phyloP scores from a whole-genome alignment of 75 land plant species.

The Cupressus sempervirens region DNA sequence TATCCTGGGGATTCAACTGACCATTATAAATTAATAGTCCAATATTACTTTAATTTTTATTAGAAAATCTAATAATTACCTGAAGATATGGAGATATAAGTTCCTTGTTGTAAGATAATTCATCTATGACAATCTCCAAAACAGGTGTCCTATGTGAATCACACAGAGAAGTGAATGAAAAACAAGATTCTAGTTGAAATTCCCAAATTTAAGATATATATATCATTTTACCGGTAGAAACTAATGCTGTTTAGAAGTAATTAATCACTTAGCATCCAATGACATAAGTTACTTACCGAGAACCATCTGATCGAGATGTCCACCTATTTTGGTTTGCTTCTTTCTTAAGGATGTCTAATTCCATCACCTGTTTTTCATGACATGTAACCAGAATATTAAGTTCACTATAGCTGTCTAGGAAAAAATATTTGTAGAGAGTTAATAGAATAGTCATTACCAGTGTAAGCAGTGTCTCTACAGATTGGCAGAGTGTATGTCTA shows the following conservation, averaged over 20 bases:
- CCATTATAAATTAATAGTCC: too few relatives aligned
- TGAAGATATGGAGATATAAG: constrained; percentile 37
- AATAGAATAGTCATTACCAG: constrained; percentile 19
- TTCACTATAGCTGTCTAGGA: neutral
- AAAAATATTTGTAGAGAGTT: neutral
- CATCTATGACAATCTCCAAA: constrained; percentile 51
- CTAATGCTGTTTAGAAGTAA: neutral
- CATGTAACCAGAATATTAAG: constrained; percentile 1
- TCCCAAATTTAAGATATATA: too few relatives aligned
- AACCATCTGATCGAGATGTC: constrained; percentile 47
- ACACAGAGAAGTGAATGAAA: neutral
- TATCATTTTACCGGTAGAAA: neutral
- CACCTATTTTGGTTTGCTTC: constrained; percentile 35
- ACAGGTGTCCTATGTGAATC: constrained; percentile 33
- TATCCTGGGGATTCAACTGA: too few relatives aligned
- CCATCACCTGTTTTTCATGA: constrained; percentile 36
- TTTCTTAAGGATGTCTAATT: constrained; percentile 44
- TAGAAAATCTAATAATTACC: constrained; percentile 16
- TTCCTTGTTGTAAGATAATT: constrained; percentile 43
- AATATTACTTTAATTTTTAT: too few relatives aligned
- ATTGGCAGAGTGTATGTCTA: constrained; percentile 15
- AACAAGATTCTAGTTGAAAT: too few relatives aligned
- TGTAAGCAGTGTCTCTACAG: constrained; percentile 28
- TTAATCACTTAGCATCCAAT: neutral
- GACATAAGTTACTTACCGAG: constrained; percentile 24